phyloP scores from a whole-genome alignment of 768 basidiomycete species.

The Lentinula raphanica region DNA sequence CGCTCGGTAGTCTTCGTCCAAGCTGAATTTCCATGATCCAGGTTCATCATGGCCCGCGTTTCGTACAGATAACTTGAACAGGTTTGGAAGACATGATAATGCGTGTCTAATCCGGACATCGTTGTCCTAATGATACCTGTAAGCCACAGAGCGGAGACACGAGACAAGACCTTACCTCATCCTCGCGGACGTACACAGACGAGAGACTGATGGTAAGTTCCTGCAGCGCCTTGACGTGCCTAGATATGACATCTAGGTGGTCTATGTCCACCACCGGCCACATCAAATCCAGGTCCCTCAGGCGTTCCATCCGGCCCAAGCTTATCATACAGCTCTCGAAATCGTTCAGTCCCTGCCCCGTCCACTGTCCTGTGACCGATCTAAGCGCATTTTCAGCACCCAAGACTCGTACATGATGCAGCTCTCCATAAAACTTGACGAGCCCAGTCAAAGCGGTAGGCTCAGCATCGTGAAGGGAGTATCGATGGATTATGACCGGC shows the following conservation, averaged over 20 bases:
- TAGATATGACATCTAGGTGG: not conserved
- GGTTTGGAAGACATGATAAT: not conserved
- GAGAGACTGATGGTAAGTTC: not conserved
- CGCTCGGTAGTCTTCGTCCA: not conserved
- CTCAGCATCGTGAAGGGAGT: not conserved
- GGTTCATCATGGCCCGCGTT: not conserved
- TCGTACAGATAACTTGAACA: not conserved
- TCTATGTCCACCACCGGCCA: not conserved
- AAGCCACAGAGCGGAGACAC: not conserved
- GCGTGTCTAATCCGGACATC: not conserved
- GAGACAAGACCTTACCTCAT: not conserved
- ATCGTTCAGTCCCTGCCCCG: not conserved
- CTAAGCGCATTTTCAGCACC: not conserved
- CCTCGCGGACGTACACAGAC: not conserved
- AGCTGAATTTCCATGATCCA: not conserved
- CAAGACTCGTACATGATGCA: not conserved
- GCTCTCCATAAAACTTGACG: not conserved
- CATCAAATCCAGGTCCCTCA: not conserved
- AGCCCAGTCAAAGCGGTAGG: not conserved
- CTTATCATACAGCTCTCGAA: not conserved
- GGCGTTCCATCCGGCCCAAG: not conserved
- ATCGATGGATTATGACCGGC: not conserved
- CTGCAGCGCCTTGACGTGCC: not conserved
- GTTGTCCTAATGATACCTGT: not conserved
- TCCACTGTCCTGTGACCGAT: not conserved